phyloP scores from a whole-genome alignment of 345 rosid species.

The Eucalyptus victrix region DNA sequence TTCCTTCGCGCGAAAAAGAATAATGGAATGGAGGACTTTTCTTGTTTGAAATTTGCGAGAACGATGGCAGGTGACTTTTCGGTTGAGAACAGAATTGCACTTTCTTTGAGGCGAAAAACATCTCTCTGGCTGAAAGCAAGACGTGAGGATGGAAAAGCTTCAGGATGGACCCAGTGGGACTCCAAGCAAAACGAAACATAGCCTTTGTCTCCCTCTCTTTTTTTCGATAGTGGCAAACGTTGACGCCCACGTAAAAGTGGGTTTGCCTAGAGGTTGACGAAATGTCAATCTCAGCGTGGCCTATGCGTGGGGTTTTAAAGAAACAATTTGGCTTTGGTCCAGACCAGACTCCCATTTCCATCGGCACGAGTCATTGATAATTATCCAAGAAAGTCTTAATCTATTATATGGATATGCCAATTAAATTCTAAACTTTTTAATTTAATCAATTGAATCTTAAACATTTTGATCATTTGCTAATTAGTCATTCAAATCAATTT shows the following conservation, averaged over 20 bases:
- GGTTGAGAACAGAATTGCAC: not conserved
- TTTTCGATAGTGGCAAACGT: not conserved
- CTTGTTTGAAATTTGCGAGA: not conserved
- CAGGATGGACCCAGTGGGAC: not conserved
- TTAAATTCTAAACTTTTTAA: not conserved
- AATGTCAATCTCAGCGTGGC: not conserved
- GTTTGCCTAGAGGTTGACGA: not conserved
- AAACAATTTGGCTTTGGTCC: not conserved
- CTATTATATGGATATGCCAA: no score
- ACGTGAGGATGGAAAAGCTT: not conserved
- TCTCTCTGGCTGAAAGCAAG: not conserved
- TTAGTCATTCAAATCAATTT: fast-evolving
- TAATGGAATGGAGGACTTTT: not conserved
- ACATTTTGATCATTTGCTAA: not conserved
- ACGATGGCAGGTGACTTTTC: not conserved
- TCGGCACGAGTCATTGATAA: not conserved
- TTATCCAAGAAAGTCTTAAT: not conserved
- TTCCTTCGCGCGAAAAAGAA: not conserved
- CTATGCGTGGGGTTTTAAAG: not conserved
- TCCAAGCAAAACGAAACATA: not conserved
- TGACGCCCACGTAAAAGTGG: not conserved
- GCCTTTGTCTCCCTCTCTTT: not conserved
- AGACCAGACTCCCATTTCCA: not conserved
- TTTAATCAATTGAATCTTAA: not conserved
- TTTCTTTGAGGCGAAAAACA: not conserved